These are phyloP conservation scores for Trichoderma parareesei DNA, from an alignment of 495 filamentous ascomycete genomes.

Conservation along the genomic window DNA sequence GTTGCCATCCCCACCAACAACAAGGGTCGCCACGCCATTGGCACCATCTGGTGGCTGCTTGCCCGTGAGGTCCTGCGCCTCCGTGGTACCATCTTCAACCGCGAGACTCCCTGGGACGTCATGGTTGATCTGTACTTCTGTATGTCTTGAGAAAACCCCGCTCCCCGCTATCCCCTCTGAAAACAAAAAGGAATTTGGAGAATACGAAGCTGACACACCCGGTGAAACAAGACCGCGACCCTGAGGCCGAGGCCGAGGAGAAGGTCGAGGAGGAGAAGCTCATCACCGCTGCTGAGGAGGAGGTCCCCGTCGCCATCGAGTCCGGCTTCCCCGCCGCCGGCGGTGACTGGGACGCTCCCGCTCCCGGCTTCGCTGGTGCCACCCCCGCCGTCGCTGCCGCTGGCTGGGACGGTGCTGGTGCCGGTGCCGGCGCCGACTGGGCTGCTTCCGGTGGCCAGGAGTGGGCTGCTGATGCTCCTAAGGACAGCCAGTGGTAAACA, in stretches of 20 bases:
- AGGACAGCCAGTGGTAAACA: conserved; percentile 58
- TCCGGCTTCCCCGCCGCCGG: conserved; percentile 52
- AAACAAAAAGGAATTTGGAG: not conserved
- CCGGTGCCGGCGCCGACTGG: conserved; percentile 18
- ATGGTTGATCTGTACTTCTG: conserved; percentile 99
- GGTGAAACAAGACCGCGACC: conserved; percentile 70
- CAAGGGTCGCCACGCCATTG: conserved; percentile 98
- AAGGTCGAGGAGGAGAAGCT: conserved; percentile 62
- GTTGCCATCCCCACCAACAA: conserved; percentile 99
- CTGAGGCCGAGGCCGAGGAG: conserved; percentile 97
- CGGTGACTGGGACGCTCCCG: conserved; percentile 53
- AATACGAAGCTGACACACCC: conserved; percentile 12
- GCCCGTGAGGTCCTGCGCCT: conserved; percentile 98
- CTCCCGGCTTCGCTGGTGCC: conserved; percentile 53
- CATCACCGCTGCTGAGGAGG: conserved; percentile 77
- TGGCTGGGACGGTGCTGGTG: conserved; percentile 61
- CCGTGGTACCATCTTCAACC: conserved; percentile 86
- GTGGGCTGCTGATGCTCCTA: conserved; percentile 40
- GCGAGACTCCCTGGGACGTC: conserved; percentile 94
- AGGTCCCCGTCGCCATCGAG: conserved; percentile 61
- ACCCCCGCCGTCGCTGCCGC: conserved; percentile 39
- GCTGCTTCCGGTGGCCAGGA: conserved; percentile 23
- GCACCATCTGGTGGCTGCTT: conserved; percentile 98
- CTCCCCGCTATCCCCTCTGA: not conserved
- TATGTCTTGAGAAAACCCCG: conserved; percentile 24